These are phyloP conservation scores for Penicillium oxalicum DNA, from an alignment of 2,329 filamentous ascomycete species.

Conservation along the genomic window DNA sequence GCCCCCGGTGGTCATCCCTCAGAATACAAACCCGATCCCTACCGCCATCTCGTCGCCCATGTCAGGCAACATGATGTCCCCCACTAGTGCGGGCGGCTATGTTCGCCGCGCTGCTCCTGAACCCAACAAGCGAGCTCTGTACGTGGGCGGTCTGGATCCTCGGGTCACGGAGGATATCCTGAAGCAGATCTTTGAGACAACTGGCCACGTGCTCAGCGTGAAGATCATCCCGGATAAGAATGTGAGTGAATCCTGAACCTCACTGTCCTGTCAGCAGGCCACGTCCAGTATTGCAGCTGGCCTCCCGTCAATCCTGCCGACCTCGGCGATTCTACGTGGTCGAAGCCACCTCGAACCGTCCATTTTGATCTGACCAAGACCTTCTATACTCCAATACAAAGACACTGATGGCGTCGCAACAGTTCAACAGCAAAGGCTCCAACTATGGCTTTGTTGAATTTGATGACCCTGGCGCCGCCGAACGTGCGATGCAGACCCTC, in stretches of 20 bases:
- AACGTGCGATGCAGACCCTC: conserved; percentile 93
- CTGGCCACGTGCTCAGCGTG: conserved; percentile 94
- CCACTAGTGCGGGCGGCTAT: conserved; percentile 72
- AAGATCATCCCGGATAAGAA: conserved; percentile 99
- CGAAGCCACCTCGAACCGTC: background rate
- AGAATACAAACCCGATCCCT: conserved; percentile 93
- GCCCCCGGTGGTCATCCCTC: conserved; percentile 77
- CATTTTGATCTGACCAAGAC: conserved; percentile 1
- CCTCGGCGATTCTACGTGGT: background rate
- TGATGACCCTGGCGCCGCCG: conserved; percentile 92
- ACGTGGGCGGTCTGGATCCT: conserved; percentile 90
- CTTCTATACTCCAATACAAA: background rate
- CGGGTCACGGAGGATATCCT: conserved; percentile 93
- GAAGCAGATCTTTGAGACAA: conserved; percentile 97
- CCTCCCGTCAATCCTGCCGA: background rate
- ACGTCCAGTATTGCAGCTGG: background rate
- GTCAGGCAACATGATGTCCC: conserved; percentile 74
- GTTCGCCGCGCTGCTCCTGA: conserved; percentile 88
- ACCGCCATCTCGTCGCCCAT: conserved; percentile 86
- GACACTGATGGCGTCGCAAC: conserved; percentile 10
- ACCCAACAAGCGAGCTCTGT: conserved; percentile 96
- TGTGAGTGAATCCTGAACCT: conserved; percentile 52
- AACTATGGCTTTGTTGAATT: conserved; percentile 99
- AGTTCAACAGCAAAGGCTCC: conserved; percentile 78
- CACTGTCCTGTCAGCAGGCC: background rate